A percentile compares a stretch with the other conserved stretches of the same genome.
phyloP scores from a whole-genome alignment of 2,329 filamentous ascomycete species.

The Pseudocercospora pini-densiflorae region DNA sequence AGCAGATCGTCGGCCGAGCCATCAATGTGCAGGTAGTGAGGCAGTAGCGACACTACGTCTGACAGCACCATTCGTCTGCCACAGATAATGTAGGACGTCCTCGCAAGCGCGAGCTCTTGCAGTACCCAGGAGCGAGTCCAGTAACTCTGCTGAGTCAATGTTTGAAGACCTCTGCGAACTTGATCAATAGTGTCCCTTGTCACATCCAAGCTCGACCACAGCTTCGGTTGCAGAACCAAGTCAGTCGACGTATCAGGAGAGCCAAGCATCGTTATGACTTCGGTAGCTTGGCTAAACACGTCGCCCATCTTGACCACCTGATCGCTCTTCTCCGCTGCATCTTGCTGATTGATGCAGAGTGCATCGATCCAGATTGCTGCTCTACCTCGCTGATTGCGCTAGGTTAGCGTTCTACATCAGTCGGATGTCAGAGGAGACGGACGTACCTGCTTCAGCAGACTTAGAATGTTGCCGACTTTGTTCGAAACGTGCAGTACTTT shows the following conservation, averaged over 20 bases:
- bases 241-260: not conserved
- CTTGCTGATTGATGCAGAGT: slow-evolving; percentile 20
- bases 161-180: not conserved
- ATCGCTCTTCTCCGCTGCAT: slow-evolving; percentile 8
- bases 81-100: not conserved
- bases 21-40: not conserved
- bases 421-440: not conserved
- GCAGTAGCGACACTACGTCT: not conserved
- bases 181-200: not conserved
- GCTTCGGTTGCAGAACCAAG: not conserved
- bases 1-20: not conserved
- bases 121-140: not conserved
- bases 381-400: not conserved
- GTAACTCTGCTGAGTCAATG: not conserved
- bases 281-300: slow-evolving; percentile 8
- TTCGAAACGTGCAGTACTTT: not conserved
- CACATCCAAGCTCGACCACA: not conserved
- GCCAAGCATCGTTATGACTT: slow-evolving; percentile 1
- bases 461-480: slow-evolving; percentile 2
- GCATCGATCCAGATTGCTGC: slow-evolving; percentile 16
- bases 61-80: not conserved
- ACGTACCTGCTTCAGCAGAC: not conserved
- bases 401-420: not conserved
- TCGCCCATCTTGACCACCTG: slow-evolving; percentile 18
- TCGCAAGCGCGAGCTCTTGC: slow-evolving; percentile 1